Evolutionary conservation across 2,329 filamentous ascomycete species (phyloP).

Genomic region (Fusarium odoratissimum): DNA sequence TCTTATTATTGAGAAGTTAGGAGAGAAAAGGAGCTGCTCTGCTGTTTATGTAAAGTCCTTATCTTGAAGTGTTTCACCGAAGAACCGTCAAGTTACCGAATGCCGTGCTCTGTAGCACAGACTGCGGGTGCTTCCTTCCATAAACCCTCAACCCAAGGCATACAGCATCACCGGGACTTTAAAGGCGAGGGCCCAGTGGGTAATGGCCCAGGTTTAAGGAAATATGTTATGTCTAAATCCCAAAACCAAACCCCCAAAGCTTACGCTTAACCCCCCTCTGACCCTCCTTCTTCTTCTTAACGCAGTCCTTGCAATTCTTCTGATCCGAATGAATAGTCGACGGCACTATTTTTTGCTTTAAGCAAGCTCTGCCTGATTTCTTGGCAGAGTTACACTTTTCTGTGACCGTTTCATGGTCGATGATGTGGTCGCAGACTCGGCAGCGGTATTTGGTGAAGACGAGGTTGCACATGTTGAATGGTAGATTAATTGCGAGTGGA

Average conservation of each 20-base stretch:
- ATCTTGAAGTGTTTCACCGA: background rate
- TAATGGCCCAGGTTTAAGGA: background rate
- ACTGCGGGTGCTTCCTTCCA: background rate
- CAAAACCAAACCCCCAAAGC: background rate
- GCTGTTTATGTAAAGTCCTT: background rate
- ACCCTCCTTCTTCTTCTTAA: background rate
- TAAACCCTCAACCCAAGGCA: background rate
- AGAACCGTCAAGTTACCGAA: background rate
- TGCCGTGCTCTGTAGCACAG: background rate
- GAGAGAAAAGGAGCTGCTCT: background rate
- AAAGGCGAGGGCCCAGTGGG: rapidly evolving
- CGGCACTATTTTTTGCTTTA: background rate
- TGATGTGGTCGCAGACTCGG: background rate
- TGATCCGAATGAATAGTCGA: background rate
- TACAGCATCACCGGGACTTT: rapidly evolving
- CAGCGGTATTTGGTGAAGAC: constrained; percentile 5
- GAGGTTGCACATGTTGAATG: background rate
- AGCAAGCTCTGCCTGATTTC: background rate
- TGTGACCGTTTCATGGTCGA: background rate
- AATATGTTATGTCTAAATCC: rapidly evolving
- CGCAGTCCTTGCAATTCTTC: background rate
- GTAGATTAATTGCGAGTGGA: background rate
- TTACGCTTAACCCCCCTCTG: background rate
- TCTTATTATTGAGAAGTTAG: background rate
- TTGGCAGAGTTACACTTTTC: background rate